phyloP scores from a whole-genome alignment of 2,329 filamentous ascomycete genomes.

The Chalaropsis ovoidea region DNA sequence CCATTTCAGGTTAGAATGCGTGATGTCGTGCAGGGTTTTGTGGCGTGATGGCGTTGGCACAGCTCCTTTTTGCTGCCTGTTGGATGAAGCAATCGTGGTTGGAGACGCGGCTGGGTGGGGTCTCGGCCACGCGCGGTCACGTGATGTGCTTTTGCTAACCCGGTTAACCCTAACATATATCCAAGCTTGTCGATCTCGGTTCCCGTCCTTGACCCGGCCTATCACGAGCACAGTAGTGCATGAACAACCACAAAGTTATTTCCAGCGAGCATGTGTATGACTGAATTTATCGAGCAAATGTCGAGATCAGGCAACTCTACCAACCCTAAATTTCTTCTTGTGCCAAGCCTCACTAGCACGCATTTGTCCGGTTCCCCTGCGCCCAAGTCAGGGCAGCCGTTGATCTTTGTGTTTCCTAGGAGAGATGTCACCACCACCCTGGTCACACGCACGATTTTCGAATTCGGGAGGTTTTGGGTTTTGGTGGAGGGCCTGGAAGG shows the following conservation, averaged over 20 bases:
- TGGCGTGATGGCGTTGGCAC: background rate
- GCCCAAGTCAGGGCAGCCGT: constrained; percentile 1
- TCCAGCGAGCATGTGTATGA: background rate
- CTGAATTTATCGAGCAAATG: background rate
- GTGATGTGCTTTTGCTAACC: background rate
- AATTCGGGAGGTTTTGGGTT: background rate
- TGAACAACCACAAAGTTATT: too few relatives aligned
- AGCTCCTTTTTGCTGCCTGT: too few relatives aligned
- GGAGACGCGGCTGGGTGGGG: constrained; percentile 8
- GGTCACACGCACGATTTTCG: background rate
- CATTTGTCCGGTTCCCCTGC: background rate
- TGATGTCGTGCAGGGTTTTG: background rate
- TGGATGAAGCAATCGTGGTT: background rate
- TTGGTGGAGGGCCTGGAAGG: background rate
- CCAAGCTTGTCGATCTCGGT: background rate
- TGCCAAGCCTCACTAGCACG: background rate
- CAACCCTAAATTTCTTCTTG: background rate
- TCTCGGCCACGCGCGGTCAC: constrained; percentile 6
- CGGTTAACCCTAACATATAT: background rate
- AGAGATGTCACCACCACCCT: constrained; percentile 10
- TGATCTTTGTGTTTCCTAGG: constrained; percentile 4
- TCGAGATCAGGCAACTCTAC: background rate
- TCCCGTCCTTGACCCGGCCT: background rate
- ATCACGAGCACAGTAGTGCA: background rate
- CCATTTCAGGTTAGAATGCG: background rate